Evolutionary conservation across 495 filamentous ascomycete species (phyloP), one percentile per base, ranked within the genome.

Genomic region (Elaphomyces granulatus): DNA sequence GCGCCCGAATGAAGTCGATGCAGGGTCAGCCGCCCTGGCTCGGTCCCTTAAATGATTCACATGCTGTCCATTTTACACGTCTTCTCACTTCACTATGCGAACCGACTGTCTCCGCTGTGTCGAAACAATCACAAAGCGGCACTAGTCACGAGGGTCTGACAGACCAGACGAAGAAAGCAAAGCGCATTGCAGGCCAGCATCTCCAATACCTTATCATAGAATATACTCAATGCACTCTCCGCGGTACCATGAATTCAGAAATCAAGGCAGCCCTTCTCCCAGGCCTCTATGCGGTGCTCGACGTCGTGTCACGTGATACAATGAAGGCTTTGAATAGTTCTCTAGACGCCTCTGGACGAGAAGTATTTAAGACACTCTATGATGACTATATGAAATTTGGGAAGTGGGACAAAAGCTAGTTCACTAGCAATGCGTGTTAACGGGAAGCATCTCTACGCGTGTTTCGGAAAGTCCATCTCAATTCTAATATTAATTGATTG

Each of bases 61-160:
- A 85, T 41, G 79, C 80, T 3, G 59, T 67, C 31, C 63, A 68
- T 19, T 85, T 77, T 54, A 66, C 81, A 4, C 75, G 83, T 3
- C 68, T 92, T 18, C 62, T 94, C 20, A 81, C 76, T 4, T 68
- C 81, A 2, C 70, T 93, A 38, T 86, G 81, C 55, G 80, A 87
- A 39, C 87, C 87, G 10, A 81, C 77, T 10, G 72, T 74, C 12
- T 85, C 78, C 0, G 80, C 80, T 3, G 78, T 86, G 1, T 62
- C 77, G 3, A 63, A 69, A 10, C 55, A 64, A 1, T 46, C 50
- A 12, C 64, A 58, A 33, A 47, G 56, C 8, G 50, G 53, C 15
- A 45, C 46, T 4, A 52, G 56, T n/a, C 53, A 58, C 37, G 55
- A 63, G 18, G 59, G 58, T 9, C 68, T 94, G 12, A 79, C 75